phyloP scores from a whole-genome alignment of 768 basidiomycete genomes.

The Lyophyllum semitale region DNA sequence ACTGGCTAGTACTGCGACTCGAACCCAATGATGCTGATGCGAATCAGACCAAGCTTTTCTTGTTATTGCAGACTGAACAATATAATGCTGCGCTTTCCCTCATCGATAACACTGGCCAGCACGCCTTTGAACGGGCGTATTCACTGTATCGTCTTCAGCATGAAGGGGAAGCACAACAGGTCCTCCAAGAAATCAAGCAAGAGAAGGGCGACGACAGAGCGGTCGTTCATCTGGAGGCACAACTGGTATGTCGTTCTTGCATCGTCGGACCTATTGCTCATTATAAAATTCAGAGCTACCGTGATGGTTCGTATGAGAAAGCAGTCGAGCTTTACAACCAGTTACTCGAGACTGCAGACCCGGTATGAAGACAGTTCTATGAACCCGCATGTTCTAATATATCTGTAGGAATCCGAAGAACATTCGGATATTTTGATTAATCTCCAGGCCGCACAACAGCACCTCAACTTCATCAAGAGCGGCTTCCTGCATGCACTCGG shows the following conservation, averaged over 20 bases:
- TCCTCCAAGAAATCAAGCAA: constrained; percentile 52
- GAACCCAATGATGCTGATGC: constrained; percentile 72
- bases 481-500: constrained; percentile 69
- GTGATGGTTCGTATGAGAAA: constrained; percentile 71
- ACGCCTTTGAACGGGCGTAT: constrained; percentile 76
- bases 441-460: constrained; percentile 76
- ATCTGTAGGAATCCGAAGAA: constrained; percentile 76
- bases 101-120: constrained; percentile 37
- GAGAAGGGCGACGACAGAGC: constrained; percentile 58
- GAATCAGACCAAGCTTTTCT: constrained; percentile 80
- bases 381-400: neutral
- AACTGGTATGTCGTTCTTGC: constrained; percentile 60
- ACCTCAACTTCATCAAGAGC: constrained; percentile 81
- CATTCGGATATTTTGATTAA: constrained; percentile 87
- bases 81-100: constrained; percentile 70
- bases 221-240: constrained; percentile 80
- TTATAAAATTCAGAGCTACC: constrained; percentile 58
- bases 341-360: constrained; percentile 75
- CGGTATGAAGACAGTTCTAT: constrained; percentile 48
- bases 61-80: constrained; percentile 85
- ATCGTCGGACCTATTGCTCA: constrained; percentile 10
- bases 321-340: constrained; percentile 81
- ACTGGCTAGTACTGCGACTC: constrained; percentile 63
- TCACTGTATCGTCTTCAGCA: constrained; percentile 82
- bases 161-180: constrained; percentile 63